A percentile compares a stretch with the other conserved stretches of the same genome.
These are phyloP conservation scores for Trichoderma polysporum DNA, from an alignment of 2,329 filamentous ascomycete genomes.

Conservation along the genomic window DNA sequence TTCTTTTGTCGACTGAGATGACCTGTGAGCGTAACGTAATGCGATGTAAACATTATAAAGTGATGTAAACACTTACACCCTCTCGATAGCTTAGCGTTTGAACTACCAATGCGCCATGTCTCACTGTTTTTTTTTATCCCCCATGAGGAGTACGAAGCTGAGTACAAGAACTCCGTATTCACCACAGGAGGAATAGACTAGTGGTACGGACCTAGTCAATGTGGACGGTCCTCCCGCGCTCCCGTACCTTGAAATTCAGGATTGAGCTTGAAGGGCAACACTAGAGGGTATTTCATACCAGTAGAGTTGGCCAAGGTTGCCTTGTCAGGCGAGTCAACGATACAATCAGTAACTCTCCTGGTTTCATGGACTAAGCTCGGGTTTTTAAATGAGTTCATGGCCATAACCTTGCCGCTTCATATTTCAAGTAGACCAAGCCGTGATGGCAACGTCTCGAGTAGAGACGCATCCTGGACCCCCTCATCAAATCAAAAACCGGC, in stretches of 20 bases:
- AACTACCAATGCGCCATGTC: background rate
- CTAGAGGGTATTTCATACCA: background rate
- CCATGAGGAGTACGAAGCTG: background rate
- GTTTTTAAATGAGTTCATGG: background rate
- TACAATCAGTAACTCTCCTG: background rate
- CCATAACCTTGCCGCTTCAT: background rate
- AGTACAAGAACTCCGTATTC: slow-evolving; percentile 1
- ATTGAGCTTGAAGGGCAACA: background rate
- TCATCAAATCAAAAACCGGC: background rate
- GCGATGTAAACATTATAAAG: background rate
- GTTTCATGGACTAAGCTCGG: background rate
- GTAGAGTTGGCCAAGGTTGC: background rate
- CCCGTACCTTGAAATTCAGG: slow-evolving; percentile 19
- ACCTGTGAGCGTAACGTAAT: background rate
- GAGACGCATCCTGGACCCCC: background rate
- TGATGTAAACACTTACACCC: background rate
- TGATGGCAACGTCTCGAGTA: slow-evolving; percentile 24
- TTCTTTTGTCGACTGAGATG: background rate
- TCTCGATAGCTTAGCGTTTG: background rate
- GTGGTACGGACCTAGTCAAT: slow-evolving; percentile 9
- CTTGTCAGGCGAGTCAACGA: background rate
- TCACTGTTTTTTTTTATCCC: background rate
- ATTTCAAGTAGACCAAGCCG: background rate
- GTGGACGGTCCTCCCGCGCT: slow-evolving; percentile 23
- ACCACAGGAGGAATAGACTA: slow-evolving; percentile 3